A percentile compares a stretch with the other conserved stretches of the same genome.
These are phyloP conservation scores for Xylariaceae sp. DNA, from an alignment of 2,329 filamentous ascomycete genomes.

Conservation along the genomic window DNA sequence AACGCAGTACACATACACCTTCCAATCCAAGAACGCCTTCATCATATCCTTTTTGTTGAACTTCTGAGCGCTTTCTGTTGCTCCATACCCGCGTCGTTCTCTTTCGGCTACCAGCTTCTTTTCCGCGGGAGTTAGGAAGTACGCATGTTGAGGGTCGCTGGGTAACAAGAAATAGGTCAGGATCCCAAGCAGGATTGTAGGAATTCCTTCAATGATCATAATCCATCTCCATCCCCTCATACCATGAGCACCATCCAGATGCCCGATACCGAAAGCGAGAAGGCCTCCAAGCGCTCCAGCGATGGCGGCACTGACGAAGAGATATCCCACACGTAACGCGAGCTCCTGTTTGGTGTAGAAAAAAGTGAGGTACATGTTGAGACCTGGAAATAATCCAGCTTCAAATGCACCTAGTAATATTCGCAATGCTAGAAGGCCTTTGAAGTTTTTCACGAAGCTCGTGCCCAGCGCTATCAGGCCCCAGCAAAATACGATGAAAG, in stretches of 20 bases:
- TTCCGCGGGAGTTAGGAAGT: conserved; percentile 56
- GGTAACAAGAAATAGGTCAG: conserved; percentile 55
- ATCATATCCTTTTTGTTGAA: conserved; percentile 58
- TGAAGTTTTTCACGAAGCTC: conserved; percentile 63
- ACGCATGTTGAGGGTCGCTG: conserved; percentile 57
- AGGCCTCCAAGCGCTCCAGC: conserved; percentile 70
- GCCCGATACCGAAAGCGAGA: conserved; percentile 68
- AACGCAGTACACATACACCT: conserved; percentile 65
- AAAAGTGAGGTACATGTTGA: conserved; percentile 53
- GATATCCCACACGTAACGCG: conserved; percentile 66
- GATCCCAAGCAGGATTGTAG: conserved; percentile 51
- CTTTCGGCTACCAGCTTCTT: conserved; percentile 46
- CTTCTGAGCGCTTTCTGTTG: conserved; percentile 43
- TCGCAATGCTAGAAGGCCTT: conserved; percentile 62
- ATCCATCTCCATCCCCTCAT: conserved; percentile 69
- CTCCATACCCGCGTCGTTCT: conserved; percentile 42
- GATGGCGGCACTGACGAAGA: conserved; percentile 67
- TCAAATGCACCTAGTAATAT: conserved; percentile 61
- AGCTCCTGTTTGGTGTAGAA: conserved; percentile 74
- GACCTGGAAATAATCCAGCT: conserved; percentile 30
- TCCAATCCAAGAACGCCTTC: conserved; percentile 69
- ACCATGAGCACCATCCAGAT: conserved; percentile 64
- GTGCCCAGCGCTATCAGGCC: conserved; percentile 66
- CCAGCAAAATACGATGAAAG: conserved; percentile 62
- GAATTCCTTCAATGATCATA: conserved; percentile 53